Evolutionary conservation across 2,329 filamentous ascomycete genomes (phyloP), one percentile per base, ranked within the genome.

Genomic region (Phaeoacremonium minimum): DNA sequence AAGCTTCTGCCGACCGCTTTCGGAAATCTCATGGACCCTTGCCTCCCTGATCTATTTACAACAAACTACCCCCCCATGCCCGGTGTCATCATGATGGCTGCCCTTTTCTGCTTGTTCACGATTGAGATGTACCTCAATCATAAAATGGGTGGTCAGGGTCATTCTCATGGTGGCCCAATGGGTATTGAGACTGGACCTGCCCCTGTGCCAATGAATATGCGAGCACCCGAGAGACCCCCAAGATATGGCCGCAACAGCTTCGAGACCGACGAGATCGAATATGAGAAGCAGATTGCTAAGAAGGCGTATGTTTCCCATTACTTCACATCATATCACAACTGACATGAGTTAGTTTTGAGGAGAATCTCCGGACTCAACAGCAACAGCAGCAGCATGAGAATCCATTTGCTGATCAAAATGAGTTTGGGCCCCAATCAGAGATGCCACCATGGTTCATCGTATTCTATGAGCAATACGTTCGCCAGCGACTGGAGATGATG

Each of bases 381-480:
- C 26, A 18, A 6, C 31, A 42, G 50, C 32, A 44, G 29, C 32
- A n/a, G 9, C 26, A 18, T 7, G 33, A 42, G 50, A 55, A 48
- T 20, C 42, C 48, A 7, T 49, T 48, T 30, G 46, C 44, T 4
- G 53, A 57, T 15, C 44, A 43, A 19, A 42, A 44, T 28, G 56
- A 61, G 14, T 40, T 58, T 17, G 46, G 42, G 14, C 39, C 59
- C 4, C 53, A 48, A 7, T 65, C 63, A 3, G 63, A 68, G 45
- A 80, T 80, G 75, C 76, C 76, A 0, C 63, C 74, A 0, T 80
- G 77, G 75, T 80, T 80, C 51, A 63, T 77, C 40, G 74, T 77
- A 37, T 80, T 80, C 48, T 79, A 78, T 55, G 75, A 79, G 56
- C 75, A 79, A 40, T 80, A 80, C 38, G 62, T 80, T 28, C 74